A percentile compares a stretch with the other conserved stretches of the same genome.
Evolutionary conservation across 345 rosid genomes (phyloP).

Genomic region (Dimocarpus longan): DNA sequence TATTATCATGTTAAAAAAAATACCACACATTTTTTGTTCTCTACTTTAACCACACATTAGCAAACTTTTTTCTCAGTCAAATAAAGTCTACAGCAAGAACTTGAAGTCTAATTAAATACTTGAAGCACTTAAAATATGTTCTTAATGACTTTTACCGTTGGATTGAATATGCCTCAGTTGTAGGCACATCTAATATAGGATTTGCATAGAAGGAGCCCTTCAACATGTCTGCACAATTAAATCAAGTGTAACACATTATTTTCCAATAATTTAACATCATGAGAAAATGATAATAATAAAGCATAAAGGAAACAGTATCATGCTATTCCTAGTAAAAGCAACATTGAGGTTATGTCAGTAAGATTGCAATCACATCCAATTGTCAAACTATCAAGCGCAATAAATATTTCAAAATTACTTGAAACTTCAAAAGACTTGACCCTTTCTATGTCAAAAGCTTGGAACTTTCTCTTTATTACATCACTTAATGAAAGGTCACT

Average conservation of each 20-base stretch:
- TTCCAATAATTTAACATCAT: neutral
- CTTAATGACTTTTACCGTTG: slow-evolving; percentile 48
- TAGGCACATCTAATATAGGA: slow-evolving; percentile 78
- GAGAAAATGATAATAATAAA: neutral
- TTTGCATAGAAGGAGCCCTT: slow-evolving; percentile 93
- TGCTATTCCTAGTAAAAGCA: neutral
- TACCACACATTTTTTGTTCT: neutral
- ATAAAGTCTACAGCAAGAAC: slow-evolving; percentile 17
- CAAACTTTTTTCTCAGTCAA: neutral
- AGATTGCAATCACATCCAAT: neutral
- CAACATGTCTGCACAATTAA: slow-evolving; percentile 56
- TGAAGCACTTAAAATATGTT: slow-evolving; percentile 20
- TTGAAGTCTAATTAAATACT: neutral
- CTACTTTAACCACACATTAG: neutral
- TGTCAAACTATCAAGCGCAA: neutral
- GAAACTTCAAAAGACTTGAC: slow-evolving; percentile 4
- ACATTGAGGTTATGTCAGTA: neutral
- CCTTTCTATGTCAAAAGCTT: neutral
- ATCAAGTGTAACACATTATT: slow-evolving; percentile 13
- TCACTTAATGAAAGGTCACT: neutral
- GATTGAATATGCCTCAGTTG: slow-evolving; percentile 49
- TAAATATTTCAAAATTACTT: slow-evolving; percentile 11
- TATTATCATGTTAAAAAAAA: neutral
- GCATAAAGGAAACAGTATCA: neutral
- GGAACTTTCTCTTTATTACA: neutral